These are phyloP conservation scores for Cyberlindnera saturnus DNA, from an alignment of 805 yeast genomes.

Conservation along the genomic window DNA sequence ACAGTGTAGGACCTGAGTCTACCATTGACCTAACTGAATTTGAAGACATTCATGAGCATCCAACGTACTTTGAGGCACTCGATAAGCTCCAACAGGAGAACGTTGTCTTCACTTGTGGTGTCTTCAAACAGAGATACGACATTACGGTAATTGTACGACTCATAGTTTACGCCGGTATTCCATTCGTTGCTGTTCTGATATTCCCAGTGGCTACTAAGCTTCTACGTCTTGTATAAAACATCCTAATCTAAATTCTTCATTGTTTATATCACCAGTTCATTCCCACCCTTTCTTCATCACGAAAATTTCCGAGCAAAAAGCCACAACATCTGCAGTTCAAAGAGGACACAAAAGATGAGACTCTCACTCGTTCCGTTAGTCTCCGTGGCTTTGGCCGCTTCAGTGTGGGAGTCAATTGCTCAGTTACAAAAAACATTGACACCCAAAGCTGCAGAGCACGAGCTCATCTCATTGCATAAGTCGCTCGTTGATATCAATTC, in stretches of 20 bases:
- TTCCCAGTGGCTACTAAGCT: conserved; percentile 22
- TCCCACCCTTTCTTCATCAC: too few relatives aligned
- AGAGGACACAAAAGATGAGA: conserved; percentile 5
- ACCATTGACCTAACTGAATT: conserved; percentile 20
- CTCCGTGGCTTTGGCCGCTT: conserved; percentile 5
- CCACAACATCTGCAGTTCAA: not conserved
- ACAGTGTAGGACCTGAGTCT: conserved; percentile 21
- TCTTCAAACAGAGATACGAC: conserved; percentile 57
- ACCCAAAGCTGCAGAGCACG: conserved; percentile 9
- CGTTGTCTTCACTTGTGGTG: conserved; percentile 33
- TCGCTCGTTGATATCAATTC: conserved; percentile 23
- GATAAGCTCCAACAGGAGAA: conserved; percentile 19
- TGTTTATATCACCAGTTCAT: too few relatives aligned
- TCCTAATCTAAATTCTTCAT: too few relatives aligned
- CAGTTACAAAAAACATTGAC: conserved; percentile 1
- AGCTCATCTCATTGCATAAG: conserved; percentile 21
- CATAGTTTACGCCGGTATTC: conserved; percentile 77
- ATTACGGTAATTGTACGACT: conserved; percentile 74
- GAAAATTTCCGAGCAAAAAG: not conserved
- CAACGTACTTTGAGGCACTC: conserved; percentile 16
- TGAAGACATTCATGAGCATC: conserved; percentile 14
- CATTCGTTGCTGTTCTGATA: conserved; percentile 41
- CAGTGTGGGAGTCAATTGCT: conserved; percentile 3
- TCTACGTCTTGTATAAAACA: conserved; percentile 7
- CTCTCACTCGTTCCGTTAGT: conserved; percentile 6